Conservation (phyloP, 148 eudicot species). For the Salicornia ramosissima region DNA sequence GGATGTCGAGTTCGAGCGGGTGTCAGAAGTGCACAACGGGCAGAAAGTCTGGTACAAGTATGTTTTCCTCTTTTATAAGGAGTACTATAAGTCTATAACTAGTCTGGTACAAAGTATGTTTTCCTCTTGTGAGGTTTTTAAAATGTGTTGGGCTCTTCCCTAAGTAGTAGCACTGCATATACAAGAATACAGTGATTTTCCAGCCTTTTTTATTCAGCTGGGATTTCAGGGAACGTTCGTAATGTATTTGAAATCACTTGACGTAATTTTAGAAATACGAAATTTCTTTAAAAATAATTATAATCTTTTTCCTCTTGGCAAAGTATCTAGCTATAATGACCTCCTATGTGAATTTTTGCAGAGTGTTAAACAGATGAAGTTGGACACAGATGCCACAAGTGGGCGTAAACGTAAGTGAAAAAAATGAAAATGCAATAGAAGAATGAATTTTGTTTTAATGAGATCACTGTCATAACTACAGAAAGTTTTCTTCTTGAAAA, state of each 20-base stretch:
- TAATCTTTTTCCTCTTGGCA: background rate
- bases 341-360: constrained; percentile 22
- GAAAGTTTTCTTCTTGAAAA: background rate
- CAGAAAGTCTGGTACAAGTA: constrained; percentile 71
- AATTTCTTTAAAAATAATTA: too few relatives aligned
- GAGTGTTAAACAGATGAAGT: constrained; percentile 68
- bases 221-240: too few relatives aligned
- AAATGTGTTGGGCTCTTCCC: too few relatives aligned
- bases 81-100: too few relatives aligned
- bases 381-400: constrained; percentile 32
- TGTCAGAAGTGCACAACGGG: constrained; percentile 74
- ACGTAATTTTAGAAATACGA: too few relatives aligned
- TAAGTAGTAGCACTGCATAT: background rate
- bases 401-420: constrained; percentile 63
- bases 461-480: background rate
- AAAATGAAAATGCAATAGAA: too few relatives aligned
- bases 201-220: too few relatives aligned
- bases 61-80: constrained; percentile 14
- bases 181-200: background rate
- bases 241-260: background rate
- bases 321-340: background rate
- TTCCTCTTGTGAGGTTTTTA: too few relatives aligned
- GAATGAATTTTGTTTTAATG: background rate
- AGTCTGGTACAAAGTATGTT: too few relatives aligned
- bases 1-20: constrained; percentile 86